Conservation (phyloP, 306 rosid genomes). For the apple (Malus domestica) region DNA sequence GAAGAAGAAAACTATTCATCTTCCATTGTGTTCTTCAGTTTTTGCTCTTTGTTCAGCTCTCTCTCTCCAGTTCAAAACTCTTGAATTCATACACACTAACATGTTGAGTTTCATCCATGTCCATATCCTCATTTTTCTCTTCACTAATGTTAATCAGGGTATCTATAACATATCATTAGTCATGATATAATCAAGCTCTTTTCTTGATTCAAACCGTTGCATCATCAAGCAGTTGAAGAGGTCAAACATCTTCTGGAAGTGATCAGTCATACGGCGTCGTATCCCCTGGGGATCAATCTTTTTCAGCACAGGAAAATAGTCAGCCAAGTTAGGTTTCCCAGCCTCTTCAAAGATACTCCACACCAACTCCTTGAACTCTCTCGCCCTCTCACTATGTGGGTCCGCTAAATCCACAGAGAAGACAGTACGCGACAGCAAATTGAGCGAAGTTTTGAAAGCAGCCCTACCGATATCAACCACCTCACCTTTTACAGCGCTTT, state of each 20-base stretch:
- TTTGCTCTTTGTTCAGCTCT: too few relatives aligned
- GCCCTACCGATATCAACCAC: too few relatives aligned
- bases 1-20: too few relatives aligned
- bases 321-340: conserved; percentile 6
- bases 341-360: not conserved
- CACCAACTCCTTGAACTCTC: conserved; percentile 7
- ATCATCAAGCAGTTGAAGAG: not conserved
- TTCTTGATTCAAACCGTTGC: not conserved
- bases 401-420: not conserved
- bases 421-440: too few relatives aligned
- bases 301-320: conserved; percentile 13
- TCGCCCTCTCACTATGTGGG: conserved; percentile 2
- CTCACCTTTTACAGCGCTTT: too few relatives aligned
- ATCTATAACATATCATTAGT: not conserved
- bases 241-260: not conserved
- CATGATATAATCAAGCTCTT: not conserved
- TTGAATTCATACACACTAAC: too few relatives aligned
- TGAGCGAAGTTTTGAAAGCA: too few relatives aligned
- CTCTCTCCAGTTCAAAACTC: too few relatives aligned
- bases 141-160: not conserved
- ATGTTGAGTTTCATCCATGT: not conserved
- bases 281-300: conserved; percentile 10
- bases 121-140: not conserved
- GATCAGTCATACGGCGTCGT: not conserved
- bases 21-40: too few relatives aligned